These are phyloP conservation scores for Flueggea neowawraea DNA, from an alignment of 441 rosid genomes.

Conservation along the genomic window DNA sequence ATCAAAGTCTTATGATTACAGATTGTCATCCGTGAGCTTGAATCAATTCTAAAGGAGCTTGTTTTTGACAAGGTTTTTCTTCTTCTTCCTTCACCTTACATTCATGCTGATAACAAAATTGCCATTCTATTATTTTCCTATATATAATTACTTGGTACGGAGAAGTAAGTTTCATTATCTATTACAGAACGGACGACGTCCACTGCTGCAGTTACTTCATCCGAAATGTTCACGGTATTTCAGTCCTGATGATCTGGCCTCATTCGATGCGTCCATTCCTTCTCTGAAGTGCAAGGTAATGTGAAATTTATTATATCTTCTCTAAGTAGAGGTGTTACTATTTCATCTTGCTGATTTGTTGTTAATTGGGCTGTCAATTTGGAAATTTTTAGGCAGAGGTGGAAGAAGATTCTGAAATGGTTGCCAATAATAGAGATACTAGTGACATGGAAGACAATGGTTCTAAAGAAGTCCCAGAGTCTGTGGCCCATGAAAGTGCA, in stretches of 20 bases:
- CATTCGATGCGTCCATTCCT: slow-evolving; percentile 60
- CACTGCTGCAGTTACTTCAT: slow-evolving; percentile 81
- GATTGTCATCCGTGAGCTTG: slow-evolving; percentile 78
- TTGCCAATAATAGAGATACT: slow-evolving; percentile 32
- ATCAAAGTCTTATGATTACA: slow-evolving; percentile 27
- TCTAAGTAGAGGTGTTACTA: not conserved
- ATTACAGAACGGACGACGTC: slow-evolving; percentile 70
- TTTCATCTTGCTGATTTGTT: not conserved
- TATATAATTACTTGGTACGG: slow-evolving; percentile 5
- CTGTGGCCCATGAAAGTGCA: slow-evolving; percentile 21
- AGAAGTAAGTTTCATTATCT: slow-evolving; percentile 13
- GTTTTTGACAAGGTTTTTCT: slow-evolving; percentile 67
- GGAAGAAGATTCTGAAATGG: slow-evolving; percentile 22
- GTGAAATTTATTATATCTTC: slow-evolving; percentile 4
- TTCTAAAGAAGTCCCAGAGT: slow-evolving; percentile 26
- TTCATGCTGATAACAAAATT: not conserved
- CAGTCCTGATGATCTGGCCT: slow-evolving; percentile 68
- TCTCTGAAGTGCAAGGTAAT: slow-evolving; percentile 66
- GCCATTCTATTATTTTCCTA: not conserved
- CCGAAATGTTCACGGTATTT: slow-evolving; percentile 80
- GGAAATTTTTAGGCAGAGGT: not conserved
- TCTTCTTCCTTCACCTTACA: slow-evolving; percentile 1
- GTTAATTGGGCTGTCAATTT: not conserved
- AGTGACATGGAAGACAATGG: slow-evolving; percentile 24
- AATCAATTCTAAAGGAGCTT: slow-evolving; percentile 57